These are phyloP conservation scores for Venturia pyrina DNA, from an alignment of 2,329 filamentous ascomycete genomes.

Conservation along the genomic window DNA sequence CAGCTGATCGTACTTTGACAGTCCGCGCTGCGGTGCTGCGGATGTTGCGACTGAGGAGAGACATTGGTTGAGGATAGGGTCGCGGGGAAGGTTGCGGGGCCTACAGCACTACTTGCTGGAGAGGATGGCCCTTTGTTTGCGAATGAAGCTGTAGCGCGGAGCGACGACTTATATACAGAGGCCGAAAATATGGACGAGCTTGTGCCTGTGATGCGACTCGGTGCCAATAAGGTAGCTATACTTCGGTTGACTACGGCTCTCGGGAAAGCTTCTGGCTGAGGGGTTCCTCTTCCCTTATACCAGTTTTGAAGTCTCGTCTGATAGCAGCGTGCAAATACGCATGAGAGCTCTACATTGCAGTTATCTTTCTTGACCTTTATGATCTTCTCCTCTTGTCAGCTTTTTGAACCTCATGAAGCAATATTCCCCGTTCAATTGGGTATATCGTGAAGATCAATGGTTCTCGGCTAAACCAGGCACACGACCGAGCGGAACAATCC, in stretches of 20 bases:
- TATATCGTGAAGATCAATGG: neutral
- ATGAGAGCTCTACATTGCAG: neutral
- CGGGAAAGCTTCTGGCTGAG: neutral
- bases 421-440: neutral
- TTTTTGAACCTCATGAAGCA: neutral
- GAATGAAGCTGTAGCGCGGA: neutral
- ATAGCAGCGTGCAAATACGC: neutral
- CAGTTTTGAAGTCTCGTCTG: neutral
- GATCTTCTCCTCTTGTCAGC: neutral
- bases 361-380: neutral
- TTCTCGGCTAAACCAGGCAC: neutral
- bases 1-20: neutral
- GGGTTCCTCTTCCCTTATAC: neutral
- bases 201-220: neutral
- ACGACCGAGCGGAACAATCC: neutral
- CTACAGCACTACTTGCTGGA: constrained; percentile 1
- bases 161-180: neutral
- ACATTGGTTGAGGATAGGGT: neutral
- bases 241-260: neutral
- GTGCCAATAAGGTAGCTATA: too few relatives aligned
- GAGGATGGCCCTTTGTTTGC: neutral
- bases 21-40: constrained; percentile 1
- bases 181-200: neutral
- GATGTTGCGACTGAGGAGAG: constrained; percentile 7
- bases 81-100: neutral